A percentile compares a stretch with the other conserved stretches of the same genome.
phyloP scores from a whole-genome alignment of 75 land plant species.

The Isoetes taiwanensis region DNA sequence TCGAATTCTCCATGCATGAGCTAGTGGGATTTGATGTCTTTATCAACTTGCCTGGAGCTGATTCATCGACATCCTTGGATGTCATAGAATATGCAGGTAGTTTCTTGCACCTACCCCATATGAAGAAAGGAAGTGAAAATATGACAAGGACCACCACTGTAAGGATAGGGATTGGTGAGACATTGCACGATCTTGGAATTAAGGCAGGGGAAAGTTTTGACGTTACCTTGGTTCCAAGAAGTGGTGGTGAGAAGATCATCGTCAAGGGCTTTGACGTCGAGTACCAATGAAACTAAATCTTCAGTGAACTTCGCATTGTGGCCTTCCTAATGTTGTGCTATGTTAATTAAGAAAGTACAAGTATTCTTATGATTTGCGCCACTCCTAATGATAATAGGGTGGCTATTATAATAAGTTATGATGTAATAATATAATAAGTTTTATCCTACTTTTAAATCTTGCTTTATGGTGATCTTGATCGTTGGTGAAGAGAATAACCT shows the following conservation, averaged over 20 bases:
- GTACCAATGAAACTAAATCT: conserved; percentile 10
- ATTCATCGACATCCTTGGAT: not conserved
- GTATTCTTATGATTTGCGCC: no score
- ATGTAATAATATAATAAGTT: no score
- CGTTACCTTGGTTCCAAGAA: conserved; percentile 9
- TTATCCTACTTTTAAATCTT: no score
- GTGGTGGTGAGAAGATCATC: not conserved
- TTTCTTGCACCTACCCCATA: conserved; percentile 33
- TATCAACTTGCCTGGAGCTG: conserved; percentile 23
- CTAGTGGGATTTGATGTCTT: conserved; percentile 43
- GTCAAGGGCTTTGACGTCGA: conserved; percentile 9
- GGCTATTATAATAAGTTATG: no score
- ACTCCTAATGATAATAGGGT: no score
- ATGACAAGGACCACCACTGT: no score
- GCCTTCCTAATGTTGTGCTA: no score
- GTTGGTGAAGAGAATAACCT: no score
- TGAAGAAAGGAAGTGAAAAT: no score
- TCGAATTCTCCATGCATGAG: conserved; percentile 15
- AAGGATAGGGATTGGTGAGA: conserved; percentile 10
- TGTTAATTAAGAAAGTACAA: no score
- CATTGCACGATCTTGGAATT: conserved; percentile 8
- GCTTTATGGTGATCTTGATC: no score
- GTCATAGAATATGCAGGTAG: conserved; percentile 36
- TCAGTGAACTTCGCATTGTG: no score
- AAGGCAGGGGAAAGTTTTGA: not conserved